Conservation (phyloP, 2,329 filamentous ascomycete species). For the Paraphaeosphaeria minitans region DNA sequence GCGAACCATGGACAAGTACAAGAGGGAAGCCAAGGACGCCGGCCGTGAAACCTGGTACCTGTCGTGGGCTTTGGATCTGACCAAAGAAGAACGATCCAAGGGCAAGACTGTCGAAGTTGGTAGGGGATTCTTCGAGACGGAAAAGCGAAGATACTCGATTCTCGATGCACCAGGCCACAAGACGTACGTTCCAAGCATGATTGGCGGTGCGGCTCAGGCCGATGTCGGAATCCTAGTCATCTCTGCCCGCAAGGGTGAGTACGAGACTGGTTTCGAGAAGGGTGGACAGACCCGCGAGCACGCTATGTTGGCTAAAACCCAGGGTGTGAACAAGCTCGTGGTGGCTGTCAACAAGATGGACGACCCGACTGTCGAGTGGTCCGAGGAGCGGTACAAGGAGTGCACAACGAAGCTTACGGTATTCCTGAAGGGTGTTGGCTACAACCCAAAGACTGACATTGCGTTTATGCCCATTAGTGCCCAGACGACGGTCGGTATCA, state of each 20-base stretch:
- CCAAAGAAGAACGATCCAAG: constrained; percentile 93
- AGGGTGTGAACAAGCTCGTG: constrained; percentile 95
- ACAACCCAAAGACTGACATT: constrained; percentile 91
- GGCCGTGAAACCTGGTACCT: constrained; percentile 98
- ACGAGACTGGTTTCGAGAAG: constrained; percentile 97
- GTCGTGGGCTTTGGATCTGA: constrained; percentile 97
- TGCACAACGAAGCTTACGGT: constrained; percentile 85
- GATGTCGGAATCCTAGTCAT: constrained; percentile 88
- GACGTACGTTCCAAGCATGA: constrained; percentile 86
- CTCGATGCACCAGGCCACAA: constrained; percentile 75
- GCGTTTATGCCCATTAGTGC: constrained; percentile 97
- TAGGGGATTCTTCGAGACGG: constrained; percentile 89
- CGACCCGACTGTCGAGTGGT: constrained; percentile 95
- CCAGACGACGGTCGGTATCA: constrained; percentile 81
- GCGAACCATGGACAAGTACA: constrained; percentile 95
- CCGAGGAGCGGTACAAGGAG: constrained; percentile 84
- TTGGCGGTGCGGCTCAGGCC: constrained; percentile 75
- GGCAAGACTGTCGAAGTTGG: constrained; percentile 98
- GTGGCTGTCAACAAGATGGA: constrained; percentile 98
- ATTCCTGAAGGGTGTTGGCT: constrained; percentile 91
- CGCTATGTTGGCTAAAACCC: constrained; percentile 96
- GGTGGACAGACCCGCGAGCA: constrained; percentile 97
- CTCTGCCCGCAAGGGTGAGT: constrained; percentile 95
- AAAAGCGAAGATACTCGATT: constrained; percentile 95
- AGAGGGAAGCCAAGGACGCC: constrained; percentile 87